These are phyloP conservation scores for Phytophthora pistaciae DNA, from an alignment of 352 stramenopile species.

Conservation along the genomic window DNA sequence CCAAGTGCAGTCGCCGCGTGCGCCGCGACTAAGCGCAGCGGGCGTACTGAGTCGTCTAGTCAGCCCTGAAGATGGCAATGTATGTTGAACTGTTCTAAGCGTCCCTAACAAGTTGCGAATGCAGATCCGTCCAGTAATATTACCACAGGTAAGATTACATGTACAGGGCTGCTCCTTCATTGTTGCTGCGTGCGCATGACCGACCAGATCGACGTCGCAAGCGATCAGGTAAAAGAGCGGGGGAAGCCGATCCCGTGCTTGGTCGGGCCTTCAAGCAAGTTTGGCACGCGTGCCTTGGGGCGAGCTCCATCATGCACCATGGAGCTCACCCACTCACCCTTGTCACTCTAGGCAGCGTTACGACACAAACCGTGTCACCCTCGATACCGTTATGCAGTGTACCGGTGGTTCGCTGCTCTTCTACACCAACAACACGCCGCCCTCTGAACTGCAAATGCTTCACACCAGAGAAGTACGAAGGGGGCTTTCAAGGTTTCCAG, in stretches of 20 bases:
- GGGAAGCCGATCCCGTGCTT: not conserved
- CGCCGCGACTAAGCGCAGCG: constrained; percentile 17
- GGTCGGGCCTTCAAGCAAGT: not conserved
- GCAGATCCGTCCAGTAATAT: not conserved
- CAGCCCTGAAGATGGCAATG: not conserved
- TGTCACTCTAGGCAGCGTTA: constrained; percentile 1
- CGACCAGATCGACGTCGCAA: constrained; percentile 8
- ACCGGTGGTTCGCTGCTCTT: constrained; percentile 6
- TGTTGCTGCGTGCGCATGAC: not conserved
- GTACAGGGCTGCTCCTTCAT: not conserved
- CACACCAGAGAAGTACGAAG: not conserved
- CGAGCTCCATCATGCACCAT: not conserved
- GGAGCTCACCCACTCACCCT: not conserved
- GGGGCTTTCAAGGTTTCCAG: not conserved
- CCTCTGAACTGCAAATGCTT: not conserved
- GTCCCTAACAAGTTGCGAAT: not conserved
- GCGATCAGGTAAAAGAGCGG: not conserved
- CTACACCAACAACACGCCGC: not conserved
- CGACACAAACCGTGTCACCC: not conserved
- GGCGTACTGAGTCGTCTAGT: not conserved
- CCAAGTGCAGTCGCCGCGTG: constrained; percentile 23
- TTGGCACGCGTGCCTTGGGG: not conserved
- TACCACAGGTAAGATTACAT: not conserved
- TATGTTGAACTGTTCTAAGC: constrained; percentile 6
- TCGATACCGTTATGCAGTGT: not conserved